Conservation (phyloP, 192 early-diverging fungal species). For the Gamsiella multidivaricata region DNA sequence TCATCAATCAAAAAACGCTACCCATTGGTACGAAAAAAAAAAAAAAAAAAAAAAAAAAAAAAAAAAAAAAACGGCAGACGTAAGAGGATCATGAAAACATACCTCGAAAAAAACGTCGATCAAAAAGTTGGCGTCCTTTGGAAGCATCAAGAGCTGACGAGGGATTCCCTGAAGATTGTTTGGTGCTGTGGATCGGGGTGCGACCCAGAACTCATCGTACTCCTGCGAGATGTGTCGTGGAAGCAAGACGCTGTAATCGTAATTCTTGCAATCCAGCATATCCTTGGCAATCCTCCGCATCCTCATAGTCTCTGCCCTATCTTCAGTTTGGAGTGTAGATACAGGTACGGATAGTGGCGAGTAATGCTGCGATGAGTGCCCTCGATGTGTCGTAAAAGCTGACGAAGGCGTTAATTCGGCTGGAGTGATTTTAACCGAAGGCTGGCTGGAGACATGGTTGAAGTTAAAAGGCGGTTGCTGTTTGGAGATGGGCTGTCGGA, state of each 20-base stretch:
- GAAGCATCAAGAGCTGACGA: constrained; percentile 28
- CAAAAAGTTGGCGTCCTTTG: constrained; percentile 45
- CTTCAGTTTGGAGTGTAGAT: background rate
- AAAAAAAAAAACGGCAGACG: background rate
- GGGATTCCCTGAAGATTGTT: constrained; percentile 26
- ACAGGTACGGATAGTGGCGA: background rate
- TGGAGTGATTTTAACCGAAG: too few relatives aligned
- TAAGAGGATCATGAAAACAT: background rate
- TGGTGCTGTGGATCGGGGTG: background rate
- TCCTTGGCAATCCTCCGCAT: constrained; percentile 45
- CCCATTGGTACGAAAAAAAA: too few relatives aligned
- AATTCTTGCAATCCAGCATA: constrained; percentile 27
- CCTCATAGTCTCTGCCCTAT: background rate
- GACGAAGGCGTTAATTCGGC: too few relatives aligned
- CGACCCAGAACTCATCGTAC: constrained; percentile 33
- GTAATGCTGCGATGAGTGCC: too few relatives aligned
- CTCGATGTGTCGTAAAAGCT: too few relatives aligned
- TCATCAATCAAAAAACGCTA: background rate
- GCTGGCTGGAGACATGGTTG: too few relatives aligned
- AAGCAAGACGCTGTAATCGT: constrained; percentile 33
- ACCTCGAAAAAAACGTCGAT: constrained; percentile 52
- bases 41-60: background rate
- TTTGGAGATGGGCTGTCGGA: background rate
- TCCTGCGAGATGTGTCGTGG: constrained; percentile 49
- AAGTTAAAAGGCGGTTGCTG: too few relatives aligned